Base-by-base conservation (phyloP, 2,329 filamentous ascomycete genomes). In the Trichoderma pleuroti region DNA sequence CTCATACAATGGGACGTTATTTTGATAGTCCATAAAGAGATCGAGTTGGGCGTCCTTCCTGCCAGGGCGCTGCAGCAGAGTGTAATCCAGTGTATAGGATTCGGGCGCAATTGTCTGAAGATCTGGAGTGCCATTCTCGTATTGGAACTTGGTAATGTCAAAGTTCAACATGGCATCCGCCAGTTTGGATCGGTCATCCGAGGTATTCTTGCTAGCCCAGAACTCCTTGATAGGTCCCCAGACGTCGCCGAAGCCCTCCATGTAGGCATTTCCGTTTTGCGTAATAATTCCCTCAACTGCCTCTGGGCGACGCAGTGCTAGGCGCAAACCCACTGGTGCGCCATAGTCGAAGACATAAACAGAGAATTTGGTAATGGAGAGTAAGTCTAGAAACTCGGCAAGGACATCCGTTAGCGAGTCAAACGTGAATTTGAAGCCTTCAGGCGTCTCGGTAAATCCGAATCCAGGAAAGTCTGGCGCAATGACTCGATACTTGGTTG, bases 311-410 rank as follows among this genome's bases (percentile, higher is more conserved):
- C 65, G 54, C n/a, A 68, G 8, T 18, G 65, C 65, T 49, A 68
- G 36, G 26, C 65, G 54, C 26, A 68, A 28, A 32, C 65, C 65
- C 24, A 68, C 36, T 12, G 65, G 65, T 4, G 65, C 65, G 5
- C 65, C 65, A n/a, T 68, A 68, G 54, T 68, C 65, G 7, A 68
- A 68, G 21, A 68, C 54, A 46, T 68, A 68, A 10, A 68, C 36
- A 8, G 52, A 21, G 21, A 68, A 68, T 36, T 34, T 60, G 3
- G 36, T 18, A 16, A 68, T 18, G n/a, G 36, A 60, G 10, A 68
- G 54, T 5, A 39, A 68, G 28, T 68, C 65, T 34, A 68, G 16
- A 60, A 68, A 49, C 39, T 68, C 65, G 9, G 36, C 54, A 24
- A 68, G 18, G 8, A 60, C 54, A 34, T 68, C 65, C 5, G 65